Base-by-base conservation (phyloP, 805 yeast genomes). In the Metschnikowia aberdeeniae region DNA sequence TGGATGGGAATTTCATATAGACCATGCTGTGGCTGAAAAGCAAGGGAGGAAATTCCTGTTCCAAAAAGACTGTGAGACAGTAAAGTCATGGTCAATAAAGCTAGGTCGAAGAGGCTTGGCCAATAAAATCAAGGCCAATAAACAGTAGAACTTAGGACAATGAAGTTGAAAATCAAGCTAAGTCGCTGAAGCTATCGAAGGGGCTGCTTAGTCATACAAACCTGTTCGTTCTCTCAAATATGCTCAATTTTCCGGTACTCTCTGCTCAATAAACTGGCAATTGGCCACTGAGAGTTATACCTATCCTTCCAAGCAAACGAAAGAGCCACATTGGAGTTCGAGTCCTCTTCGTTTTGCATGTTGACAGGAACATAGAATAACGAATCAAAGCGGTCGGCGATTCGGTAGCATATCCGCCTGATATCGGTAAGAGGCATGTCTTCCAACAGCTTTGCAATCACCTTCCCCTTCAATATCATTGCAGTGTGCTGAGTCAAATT, bases 271-370 rank as follows among this genome's bases (percentile, higher is more conserved):
- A 61, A 31, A 27, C 58, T 44, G 10, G 56, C 57, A 17, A 63
- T 40, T 13, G 63, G 55, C 68, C 68, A 63, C 58, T 57, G 56
- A 43, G 63, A 54, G 42, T 61, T 60, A 47, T 40, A 63, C 26
- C 55, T 54, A 41, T 63, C 63, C 4, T 40, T 43, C 55, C 54
- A 61, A 43, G 43, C 45, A 50, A 38, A 55, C 43, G 34, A 47
- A 31, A 44, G 46, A 8, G 55, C 49, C 31, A 36, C 33, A 14
- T 42, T 43, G 14, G 50, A 35, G 28, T 51, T 53, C 14, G 34
- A 27, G 6, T 30, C 42, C 9, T 34, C 49, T 8, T 32, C 45
- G 8, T 31, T 30, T 8, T 32, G 36, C 9, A 31, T 39, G 26
- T 29, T 36, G 7, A 48, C 52, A 6, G 66, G 65, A 4, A 61